Evolutionary conservation across 2,329 filamentous ascomycete species (phyloP), one percentile per base, ranked within the genome.

Genomic region (Trichoderma atrobrunneum): DNA sequence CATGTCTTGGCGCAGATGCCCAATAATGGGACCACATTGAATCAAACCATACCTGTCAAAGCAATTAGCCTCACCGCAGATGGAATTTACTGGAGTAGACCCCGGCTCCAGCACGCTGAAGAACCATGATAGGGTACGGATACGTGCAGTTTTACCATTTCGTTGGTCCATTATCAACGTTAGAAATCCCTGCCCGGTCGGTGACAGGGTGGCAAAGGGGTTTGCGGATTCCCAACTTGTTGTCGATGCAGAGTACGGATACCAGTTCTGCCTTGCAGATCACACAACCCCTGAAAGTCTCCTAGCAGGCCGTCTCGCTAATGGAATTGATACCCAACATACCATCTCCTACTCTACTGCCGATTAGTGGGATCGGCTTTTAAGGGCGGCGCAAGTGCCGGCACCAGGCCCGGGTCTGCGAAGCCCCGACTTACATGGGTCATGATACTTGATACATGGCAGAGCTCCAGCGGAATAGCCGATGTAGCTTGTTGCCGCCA

Each of bases 311-410:
- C 61, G 66, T 43, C 39, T 54, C 66, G 66, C 26, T 69, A 26
- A 39, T 39, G 18, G 39, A 51, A 61, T 61, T 69, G 28, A 54
- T 59, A 59, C 34, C 34, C 34, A 36, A 36, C 34, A 36, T 36
- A 16, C 28, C 16, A 32, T 11, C 68, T 57, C 39, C 43, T 30
- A 8, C 21, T 63, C 8, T 32, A 26, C 43, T 24, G 30, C 48
- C 43, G 59, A 70, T 64, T 70, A 57, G 59, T 70, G 68, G 18
- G 60, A 62, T 70, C 68, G 60, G 60, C 68, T 39, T 56, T 63
- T 56, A 70, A 70, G 59, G 32, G 60, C 68, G 68, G 60, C 39
- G 68, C 68, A 70, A 64, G 68, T 70, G 43, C 68, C 68, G 68
- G 43, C 7, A n/a, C 57, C 36, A 39, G 39, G 36, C 12, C 57